These are phyloP conservation scores for Hebeloma cylindrosporum DNA, from an alignment of 768 basidiomycete species.

Conservation along the genomic window DNA sequence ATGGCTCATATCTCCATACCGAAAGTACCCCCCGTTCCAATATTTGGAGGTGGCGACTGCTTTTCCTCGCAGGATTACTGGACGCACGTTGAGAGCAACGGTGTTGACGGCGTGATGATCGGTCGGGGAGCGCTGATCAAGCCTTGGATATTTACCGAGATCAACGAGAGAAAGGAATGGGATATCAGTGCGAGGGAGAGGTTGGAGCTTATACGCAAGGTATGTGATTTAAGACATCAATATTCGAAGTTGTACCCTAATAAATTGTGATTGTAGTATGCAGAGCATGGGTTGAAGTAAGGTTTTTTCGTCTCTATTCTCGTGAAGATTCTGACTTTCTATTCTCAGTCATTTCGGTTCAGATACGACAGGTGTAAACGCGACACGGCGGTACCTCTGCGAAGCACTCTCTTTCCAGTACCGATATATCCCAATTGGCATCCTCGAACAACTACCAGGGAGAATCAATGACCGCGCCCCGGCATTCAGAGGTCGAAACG, in stretches of 20 bases:
- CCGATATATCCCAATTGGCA: slow-evolving; percentile 92
- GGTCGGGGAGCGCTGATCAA: slow-evolving; percentile 95
- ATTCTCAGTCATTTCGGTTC: slow-evolving; percentile 72
- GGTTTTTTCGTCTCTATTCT: slow-evolving; percentile 35
- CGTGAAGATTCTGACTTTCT: not conserved
- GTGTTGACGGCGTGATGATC: slow-evolving; percentile 95
- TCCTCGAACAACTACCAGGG: slow-evolving; percentile 79
- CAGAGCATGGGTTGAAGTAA: slow-evolving; percentile 76
- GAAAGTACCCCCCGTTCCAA: slow-evolving; percentile 80
- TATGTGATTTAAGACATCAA: slow-evolving; percentile 30
- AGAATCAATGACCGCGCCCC: slow-evolving; percentile 91
- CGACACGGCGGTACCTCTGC: slow-evolving; percentile 89
- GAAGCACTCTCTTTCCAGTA: slow-evolving; percentile 96
- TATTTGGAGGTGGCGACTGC: slow-evolving; percentile 95
- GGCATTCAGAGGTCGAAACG: slow-evolving; percentile 82
- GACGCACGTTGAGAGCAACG: slow-evolving; percentile 69
- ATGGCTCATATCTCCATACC: not conserved
- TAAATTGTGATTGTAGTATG: slow-evolving; percentile 51
- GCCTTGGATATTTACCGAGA: slow-evolving; percentile 94
- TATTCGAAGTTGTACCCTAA: not conserved
- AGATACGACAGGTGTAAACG: slow-evolving; percentile 87
- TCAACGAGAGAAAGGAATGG: slow-evolving; percentile 92
- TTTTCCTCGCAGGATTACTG: slow-evolving; percentile 88
- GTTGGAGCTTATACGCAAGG: slow-evolving; percentile 74
- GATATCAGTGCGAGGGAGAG: slow-evolving; percentile 87